A percentile compares a stretch with the other conserved stretches of the same genome.
phyloP scores from a whole-genome alignment of 768 basidiomycete species.

The Kwoniella sp. region DNA sequence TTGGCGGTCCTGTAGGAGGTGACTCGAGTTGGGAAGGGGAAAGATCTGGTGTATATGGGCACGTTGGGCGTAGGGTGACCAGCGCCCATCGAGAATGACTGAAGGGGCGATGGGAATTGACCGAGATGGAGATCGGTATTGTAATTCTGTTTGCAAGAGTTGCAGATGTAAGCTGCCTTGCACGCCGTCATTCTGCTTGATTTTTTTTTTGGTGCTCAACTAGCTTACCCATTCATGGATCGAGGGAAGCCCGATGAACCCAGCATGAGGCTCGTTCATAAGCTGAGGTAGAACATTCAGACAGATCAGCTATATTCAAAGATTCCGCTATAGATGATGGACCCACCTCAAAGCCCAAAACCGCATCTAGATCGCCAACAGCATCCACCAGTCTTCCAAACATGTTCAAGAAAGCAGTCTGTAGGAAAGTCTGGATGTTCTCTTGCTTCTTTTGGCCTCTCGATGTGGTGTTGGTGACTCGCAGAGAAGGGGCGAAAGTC shows the following conservation, averaged over 20 bases:
- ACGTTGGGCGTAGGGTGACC: slow-evolving; percentile 74
- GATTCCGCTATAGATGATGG: not conserved
- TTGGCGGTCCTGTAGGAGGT: slow-evolving; percentile 68
- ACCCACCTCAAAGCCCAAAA: slow-evolving; percentile 87
- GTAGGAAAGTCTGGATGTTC: slow-evolving; percentile 78
- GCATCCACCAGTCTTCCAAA: slow-evolving; percentile 69
- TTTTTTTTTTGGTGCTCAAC: too few relatives aligned
- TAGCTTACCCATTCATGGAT: slow-evolving; percentile 67
- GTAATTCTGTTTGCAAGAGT: slow-evolving; percentile 66
- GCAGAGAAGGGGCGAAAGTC: slow-evolving; percentile 76
- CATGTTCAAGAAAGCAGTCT: slow-evolving; percentile 76
- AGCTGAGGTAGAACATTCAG: slow-evolving; percentile 60
- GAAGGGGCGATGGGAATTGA: slow-evolving; percentile 71
- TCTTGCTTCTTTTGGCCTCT: slow-evolving; percentile 59
- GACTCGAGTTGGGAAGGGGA: slow-evolving; percentile 79
- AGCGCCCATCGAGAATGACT: slow-evolving; percentile 89
- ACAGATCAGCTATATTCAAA: not conserved
- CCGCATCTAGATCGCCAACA: slow-evolving; percentile 72
- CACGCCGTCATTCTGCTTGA: too few relatives aligned
- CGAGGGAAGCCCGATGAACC: slow-evolving; percentile 80
- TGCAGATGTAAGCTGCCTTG: too few relatives aligned
- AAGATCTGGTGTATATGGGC: slow-evolving; percentile 79
- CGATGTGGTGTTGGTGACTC: slow-evolving; percentile 51
- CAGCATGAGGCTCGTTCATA: slow-evolving; percentile 93
- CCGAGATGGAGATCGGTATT: slow-evolving; percentile 88